phyloP scores from a whole-genome alignment of 805 yeast genomes.

The Lachancea sp. region DNA sequence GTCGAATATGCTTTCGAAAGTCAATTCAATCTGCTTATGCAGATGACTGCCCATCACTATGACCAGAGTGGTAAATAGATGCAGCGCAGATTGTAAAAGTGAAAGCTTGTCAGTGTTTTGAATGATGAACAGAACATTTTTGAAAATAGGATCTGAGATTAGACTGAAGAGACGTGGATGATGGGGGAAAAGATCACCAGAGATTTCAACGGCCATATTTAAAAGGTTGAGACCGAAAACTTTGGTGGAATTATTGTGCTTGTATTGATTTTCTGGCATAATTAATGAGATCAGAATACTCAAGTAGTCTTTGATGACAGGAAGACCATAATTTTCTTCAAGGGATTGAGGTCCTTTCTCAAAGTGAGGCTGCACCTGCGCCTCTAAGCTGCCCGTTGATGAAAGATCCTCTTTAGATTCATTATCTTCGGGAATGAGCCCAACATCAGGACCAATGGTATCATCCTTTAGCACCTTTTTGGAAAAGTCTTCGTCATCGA shows the following conservation, averaged over 20 bases:
- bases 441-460: slow-evolving; percentile 44
- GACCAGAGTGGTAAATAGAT: slow-evolving; percentile 65
- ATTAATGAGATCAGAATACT: slow-evolving; percentile 71
- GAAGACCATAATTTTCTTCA: slow-evolving; percentile 55
- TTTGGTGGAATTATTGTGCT: slow-evolving; percentile 81
- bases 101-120: slow-evolving; percentile 66
- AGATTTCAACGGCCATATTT: slow-evolving; percentile 72
- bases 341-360: neutral
- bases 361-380: neutral
- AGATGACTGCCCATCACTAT: slow-evolving; percentile 58
- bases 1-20: slow-evolving; percentile 57
- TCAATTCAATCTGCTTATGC: slow-evolving; percentile 75
- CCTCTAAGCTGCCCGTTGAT: neutral
- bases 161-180: slow-evolving; percentile 64
- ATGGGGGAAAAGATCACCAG: slow-evolving; percentile 53
- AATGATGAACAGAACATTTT: slow-evolving; percentile 72
- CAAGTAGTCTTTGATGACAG: slow-evolving; percentile 70
- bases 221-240: slow-evolving; percentile 74
- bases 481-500: slow-evolving; percentile 43
- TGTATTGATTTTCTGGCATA: slow-evolving; percentile 74
- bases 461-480: slow-evolving; percentile 52
- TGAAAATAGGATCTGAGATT: slow-evolving; percentile 76
- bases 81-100: slow-evolving; percentile 67
- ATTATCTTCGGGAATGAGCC: slow-evolving; percentile 15
- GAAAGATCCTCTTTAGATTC: neutral